Evolutionary conservation across 345 rosid species (phyloP), one percentile per base, ranked within the genome.

Genomic region (Acer negundo): DNA sequence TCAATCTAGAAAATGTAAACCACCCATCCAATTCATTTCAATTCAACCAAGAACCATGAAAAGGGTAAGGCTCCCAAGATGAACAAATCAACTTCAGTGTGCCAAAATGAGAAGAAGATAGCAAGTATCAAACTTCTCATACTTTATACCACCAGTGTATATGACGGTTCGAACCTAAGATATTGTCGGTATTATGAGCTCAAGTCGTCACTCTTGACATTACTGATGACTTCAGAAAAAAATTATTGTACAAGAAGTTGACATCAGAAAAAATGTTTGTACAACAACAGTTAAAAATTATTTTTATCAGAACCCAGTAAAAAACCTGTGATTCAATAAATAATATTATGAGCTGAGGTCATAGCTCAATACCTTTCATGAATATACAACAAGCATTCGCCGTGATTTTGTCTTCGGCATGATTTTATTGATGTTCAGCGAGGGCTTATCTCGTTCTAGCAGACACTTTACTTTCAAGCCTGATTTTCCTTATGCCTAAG

Each of bases 331-430:
- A 35, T 62, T 46, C 35, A 76, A 77, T 67, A 71, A 73, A 79
- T 24, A 44, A 65, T 75, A 62, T 31, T 70, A 62, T 35, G 85
- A 82, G 83, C 84, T 70, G 62, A 64, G 73, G 72, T 81, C 84
- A 78, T 69, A 72, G 82, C 84, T 80, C 85, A 65, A 44, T 42
- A 62, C 76, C 81, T 78, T 70, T 59, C 61, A 24, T 61, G 24
- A 72, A 75, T 80, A 82, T 75, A 86, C 79, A 85, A 78, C 59
- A 74, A 76, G 73, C 59, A 56, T 6, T 11, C 40, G 35, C 49
- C 23, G 26, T 66, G 38, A 79, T 80, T 78, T 66, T 73, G 28
- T 67, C 62, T 51, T 61, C 23, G n/a, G 67, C 26, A 20, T 58
- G 19, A 20, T 53, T 62, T 62, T 5, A 11, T 28, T 44, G 38